Conservation (phyloP, 2,329 filamentous ascomycete genomes). For the Verticillium nonalfalfae region DNA sequence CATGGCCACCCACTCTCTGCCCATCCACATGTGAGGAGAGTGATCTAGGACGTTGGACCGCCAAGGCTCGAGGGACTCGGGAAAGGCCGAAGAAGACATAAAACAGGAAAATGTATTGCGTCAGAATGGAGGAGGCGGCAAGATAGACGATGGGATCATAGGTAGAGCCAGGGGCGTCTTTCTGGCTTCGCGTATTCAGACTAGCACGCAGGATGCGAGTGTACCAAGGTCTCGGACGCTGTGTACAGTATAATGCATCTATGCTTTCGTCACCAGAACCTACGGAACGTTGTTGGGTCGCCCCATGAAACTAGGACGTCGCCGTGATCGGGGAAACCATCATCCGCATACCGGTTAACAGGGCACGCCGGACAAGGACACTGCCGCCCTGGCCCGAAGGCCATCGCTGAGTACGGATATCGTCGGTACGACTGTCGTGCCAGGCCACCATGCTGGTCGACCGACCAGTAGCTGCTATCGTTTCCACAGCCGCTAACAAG, state of each 20-base stretch:
- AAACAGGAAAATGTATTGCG: neutral
- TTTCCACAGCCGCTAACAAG: neutral
- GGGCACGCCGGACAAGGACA: neutral
- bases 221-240: neutral
- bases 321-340: neutral
- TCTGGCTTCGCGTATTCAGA: neutral
- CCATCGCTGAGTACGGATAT: neutral
- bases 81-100: neutral
- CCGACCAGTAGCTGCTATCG: neutral
- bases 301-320: neutral
- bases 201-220: neutral
- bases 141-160: conserved; percentile 1
- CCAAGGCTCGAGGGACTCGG: neutral
- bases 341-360: neutral
- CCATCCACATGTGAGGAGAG: conserved; percentile 77
- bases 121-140: neutral
- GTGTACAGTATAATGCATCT: conserved; percentile 1
- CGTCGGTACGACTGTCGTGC: neutral
- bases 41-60: neutral
- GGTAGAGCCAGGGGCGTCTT: neutral
- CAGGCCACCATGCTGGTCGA: neutral
- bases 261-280: neutral
- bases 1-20: conserved; percentile 93
- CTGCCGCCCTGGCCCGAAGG: neutral
- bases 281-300: neutral